Evolutionary conservation across 2,329 filamentous ascomycete genomes (phyloP), one percentile per base, ranked within the genome.

Genomic region (Neopestalotiopsis sp.): DNA sequence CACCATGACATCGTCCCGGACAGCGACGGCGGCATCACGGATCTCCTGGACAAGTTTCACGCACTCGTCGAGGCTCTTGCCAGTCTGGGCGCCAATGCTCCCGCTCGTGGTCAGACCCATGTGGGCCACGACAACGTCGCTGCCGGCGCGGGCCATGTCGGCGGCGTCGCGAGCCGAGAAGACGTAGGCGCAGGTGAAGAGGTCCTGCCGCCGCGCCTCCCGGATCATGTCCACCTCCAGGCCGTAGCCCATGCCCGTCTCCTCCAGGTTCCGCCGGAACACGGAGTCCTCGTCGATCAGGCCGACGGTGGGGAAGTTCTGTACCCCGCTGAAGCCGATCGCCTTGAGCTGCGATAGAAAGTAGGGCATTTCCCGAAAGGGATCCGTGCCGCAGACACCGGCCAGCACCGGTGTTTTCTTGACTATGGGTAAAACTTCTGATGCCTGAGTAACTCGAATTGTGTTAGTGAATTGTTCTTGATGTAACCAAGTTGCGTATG

Each of bases 301-400:
- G 0, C 91, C 91, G 1, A 93, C 90, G 0, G 91, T 93, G 1
- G 91, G 91, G 75, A 93, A 93, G 74, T 93, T 93, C 77, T 93
- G 91, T 14, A 93, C 85, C 1, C 91, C 91, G 1, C 87, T 86
- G 71, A 93, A 92, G 0, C 91, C 91, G 17, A 91, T 78, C 1
- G 84, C 84, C 67, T 86, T 85, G 45, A 93, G 81, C 75, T 92
- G 85, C 20, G 77, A 75, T 17, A 93, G 82, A 74, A 93, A 92
- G 4, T 78, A 75, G 2, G 84, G 79, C 76, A 92, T 92, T 68
- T 86, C 82, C 38, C 89, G 84, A 79, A 92, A 92, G 0, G 91
- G 91, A 70, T 93, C 91, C 0, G 90, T 92, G 13, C 86, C 91
- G 75, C 91, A 93, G 24, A 93, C 89, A 1, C 91, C 91, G 1